Percentiles rank a stretch among this genome's conserved stretches.
phyloP scores from a whole-genome alignment of 306 rosid species.

The Vigna unguiculata region DNA sequence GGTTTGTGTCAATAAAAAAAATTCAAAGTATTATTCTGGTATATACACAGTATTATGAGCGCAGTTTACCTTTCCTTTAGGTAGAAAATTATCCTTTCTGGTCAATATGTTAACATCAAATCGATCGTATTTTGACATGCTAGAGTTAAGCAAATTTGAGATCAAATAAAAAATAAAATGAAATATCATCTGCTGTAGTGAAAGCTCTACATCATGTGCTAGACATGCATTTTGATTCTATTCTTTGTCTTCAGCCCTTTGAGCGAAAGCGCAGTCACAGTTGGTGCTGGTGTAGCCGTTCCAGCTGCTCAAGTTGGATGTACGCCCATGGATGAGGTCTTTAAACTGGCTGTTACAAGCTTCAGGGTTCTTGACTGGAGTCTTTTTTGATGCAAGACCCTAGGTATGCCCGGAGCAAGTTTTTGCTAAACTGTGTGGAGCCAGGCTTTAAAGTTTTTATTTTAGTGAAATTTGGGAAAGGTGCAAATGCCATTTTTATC shows the following conservation, averaged over 20 bases:
- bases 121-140: neutral
- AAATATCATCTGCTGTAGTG: neutral
- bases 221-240: slow-evolving; percentile 16
- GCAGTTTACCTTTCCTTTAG: neutral
- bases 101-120: neutral
- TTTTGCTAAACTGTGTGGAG: slow-evolving; percentile 3
- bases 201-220: neutral
- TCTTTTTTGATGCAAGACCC: slow-evolving; percentile 56
- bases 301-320: slow-evolving; percentile 78
- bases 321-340: slow-evolving; percentile 75
- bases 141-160: neutral
- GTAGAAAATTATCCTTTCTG: neutral
- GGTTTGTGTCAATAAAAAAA: neutral
- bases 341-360: slow-evolving; percentile 69
- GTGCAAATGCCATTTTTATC: slow-evolving; percentile 25
- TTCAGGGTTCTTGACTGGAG: slow-evolving; percentile 83
- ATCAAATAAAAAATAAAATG: neutral
- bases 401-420: slow-evolving; percentile 37
- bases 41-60: neutral
- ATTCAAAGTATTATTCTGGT: neutral
- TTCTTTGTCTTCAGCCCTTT: slow-evolving; percentile 67
- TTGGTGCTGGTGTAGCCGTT: slow-evolving; percentile 74
- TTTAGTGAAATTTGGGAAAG: slow-evolving; percentile 34
- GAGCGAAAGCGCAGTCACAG: slow-evolving; percentile 81
- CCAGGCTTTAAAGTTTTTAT: neutral